Base-by-base conservation (phyloP, 2,329 filamentous ascomycete species). In the Coniochaeta sp. region DNA sequence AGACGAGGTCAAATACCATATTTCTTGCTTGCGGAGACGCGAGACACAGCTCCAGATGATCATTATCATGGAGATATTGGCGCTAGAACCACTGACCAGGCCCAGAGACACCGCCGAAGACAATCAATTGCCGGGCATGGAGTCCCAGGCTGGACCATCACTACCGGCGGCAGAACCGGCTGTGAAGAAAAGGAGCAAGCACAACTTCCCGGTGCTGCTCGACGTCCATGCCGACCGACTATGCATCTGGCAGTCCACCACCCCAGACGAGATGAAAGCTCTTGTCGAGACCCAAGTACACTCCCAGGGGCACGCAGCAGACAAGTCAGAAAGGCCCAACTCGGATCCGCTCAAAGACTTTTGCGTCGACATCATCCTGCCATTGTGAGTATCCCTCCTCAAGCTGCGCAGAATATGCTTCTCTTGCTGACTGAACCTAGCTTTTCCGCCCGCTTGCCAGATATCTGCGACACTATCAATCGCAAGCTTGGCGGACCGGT, bases 1-100 rank as follows among this genome's bases (percentile, higher is more conserved):
- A 5, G 77, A 83, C 17, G 81, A 85, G 34, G 77, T 85, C 59
- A 88, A 82, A 68, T 81, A 83, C 22, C 82, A 88, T 44, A 75
- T 87, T n/a, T 82, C 86, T 2, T 80, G 85, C 58, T 73, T 93
- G 43, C 83, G 89, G 47, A 86, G 88, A 26, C 81, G 90, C 62
- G 90, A 95, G 74, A 92, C 89, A 0, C 88, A 93, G 67, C 76
- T 93, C 43, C 90, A 95, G 70, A 85, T 93, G 74, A 91, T 93
- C 59, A 71, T 95, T 34, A 86, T 92, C 58, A 78, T 95, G 6
- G 90, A 95, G 68, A 85, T 91, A 17, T 74, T 93, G 24, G 87
- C 89, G 1, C 75, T 95, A 47, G 88, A 91, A 63, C 79, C 81
- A 22, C 67, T 82, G 16, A 65, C 64, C 33, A 75, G 76, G 31